These are phyloP conservation scores for Coemansia sp. DNA, from an alignment of 192 early-diverging fungal species.

Conservation along the genomic window DNA sequence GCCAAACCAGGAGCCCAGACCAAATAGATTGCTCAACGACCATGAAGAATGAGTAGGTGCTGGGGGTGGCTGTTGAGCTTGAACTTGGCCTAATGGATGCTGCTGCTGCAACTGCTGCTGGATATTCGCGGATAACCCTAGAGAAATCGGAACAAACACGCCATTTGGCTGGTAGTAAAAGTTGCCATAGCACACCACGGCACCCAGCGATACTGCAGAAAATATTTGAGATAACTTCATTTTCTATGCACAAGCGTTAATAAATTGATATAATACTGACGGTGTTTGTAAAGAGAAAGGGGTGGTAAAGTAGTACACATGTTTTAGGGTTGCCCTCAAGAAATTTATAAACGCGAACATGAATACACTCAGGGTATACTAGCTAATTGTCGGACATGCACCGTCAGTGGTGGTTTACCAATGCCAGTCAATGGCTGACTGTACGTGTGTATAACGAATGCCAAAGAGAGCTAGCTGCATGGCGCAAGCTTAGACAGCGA, in stretches of 20 bases:
- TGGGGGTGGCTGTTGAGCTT: background rate
- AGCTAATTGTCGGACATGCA: background rate
- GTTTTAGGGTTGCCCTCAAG: background rate
- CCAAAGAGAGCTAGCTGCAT: background rate
- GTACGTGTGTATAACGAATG: background rate
- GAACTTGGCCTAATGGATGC: background rate
- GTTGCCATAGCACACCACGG: background rate
- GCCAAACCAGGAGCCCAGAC: slow-evolving; percentile 5
- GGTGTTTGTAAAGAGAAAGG: background rate
- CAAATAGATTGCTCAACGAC: background rate
- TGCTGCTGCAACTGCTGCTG: slow-evolving; percentile 13
- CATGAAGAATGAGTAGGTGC: background rate
- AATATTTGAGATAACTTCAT: slow-evolving; percentile 17
- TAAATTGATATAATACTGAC: slow-evolving; percentile 4
- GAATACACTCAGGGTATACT: background rate
- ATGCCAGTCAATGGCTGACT: background rate
- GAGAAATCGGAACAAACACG: slow-evolving; percentile 26
- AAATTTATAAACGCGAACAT: background rate
- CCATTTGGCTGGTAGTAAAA: slow-evolving; percentile 43
- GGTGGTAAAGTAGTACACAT: background rate
- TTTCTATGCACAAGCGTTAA: slow-evolving; percentile 1
- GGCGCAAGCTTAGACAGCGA: slow-evolving; percentile 3
- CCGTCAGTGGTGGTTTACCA: slow-evolving; percentile 8
- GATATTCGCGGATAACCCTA: slow-evolving; percentile 13
- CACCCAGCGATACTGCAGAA: slow-evolving; percentile 9